Evolutionary conservation across 2,329 filamentous ascomycete genomes (phyloP).

Genomic region (Arthrocladium fulminans): DNA sequence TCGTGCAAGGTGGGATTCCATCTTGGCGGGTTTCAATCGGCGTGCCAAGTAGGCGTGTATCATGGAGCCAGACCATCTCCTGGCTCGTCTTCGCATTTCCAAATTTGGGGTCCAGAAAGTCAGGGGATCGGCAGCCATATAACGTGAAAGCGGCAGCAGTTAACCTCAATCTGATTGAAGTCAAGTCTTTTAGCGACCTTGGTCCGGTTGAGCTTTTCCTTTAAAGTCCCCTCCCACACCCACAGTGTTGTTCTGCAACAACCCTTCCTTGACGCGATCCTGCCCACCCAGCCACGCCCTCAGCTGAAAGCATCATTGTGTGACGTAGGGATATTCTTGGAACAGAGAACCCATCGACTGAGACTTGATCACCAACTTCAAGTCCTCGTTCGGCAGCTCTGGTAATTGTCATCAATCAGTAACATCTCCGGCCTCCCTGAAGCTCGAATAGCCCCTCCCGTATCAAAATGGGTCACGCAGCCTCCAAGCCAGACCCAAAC

Average conservation of each 20-base stretch:
- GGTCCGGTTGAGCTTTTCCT: not conserved
- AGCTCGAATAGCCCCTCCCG: not conserved
- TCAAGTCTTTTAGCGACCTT: not conserved
- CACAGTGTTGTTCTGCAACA: not conserved
- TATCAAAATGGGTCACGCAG: conserved; percentile 19
- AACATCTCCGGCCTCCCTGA: not conserved
- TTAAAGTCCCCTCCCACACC: not conserved
- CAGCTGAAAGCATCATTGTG: not conserved
- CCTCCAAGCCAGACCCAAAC: conserved; percentile 17
- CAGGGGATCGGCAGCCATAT: not conserved
- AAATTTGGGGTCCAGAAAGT: not conserved
- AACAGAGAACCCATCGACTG: not conserved
- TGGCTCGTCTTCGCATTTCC: not conserved
- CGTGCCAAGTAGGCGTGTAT: not conserved
- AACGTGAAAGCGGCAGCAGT: not conserved
- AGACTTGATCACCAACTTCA: not conserved
- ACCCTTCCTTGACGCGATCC: not conserved
- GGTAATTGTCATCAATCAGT: not conserved
- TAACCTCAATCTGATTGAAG: not conserved
- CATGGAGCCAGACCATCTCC: not conserved
- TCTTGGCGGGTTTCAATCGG: not conserved
- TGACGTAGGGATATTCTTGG: not conserved
- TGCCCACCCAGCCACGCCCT: too few relatives aligned
- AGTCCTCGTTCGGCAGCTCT: not conserved
- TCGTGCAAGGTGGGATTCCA: not conserved